phyloP scores from a whole-genome alignment of 1,284 basidiomycete species.

The Ceratorhiza oryzae-sativae region DNA sequence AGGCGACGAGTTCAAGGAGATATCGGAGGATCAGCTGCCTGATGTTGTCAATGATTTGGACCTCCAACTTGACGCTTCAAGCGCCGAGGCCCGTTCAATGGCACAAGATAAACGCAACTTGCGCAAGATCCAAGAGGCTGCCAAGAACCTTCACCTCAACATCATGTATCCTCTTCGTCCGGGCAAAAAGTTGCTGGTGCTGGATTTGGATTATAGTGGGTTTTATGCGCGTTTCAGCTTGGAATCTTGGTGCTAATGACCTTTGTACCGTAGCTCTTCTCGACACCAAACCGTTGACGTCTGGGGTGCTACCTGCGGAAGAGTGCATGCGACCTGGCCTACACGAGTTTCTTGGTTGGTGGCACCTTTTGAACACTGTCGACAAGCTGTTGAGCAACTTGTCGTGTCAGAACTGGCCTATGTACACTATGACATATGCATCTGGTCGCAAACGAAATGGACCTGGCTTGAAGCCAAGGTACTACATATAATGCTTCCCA shows the following conservation, averaged over 20 bases:
- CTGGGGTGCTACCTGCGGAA: conserved; percentile 74
- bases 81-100: conserved; percentile 64
- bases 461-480: conserved; percentile 89
- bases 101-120: conserved; percentile 77
- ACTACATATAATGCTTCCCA: neutral
- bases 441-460: conserved; percentile 64
- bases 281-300: conserved; percentile 81
- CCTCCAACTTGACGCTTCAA: conserved; percentile 71
- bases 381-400: neutral
- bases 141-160: conserved; percentile 67
- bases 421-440: conserved; percentile 83
- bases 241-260: neutral
- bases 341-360: conserved; percentile 72
- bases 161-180: conserved; percentile 77
- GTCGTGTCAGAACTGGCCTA: conserved; percentile 64
- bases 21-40: conserved; percentile 70
- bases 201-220: conserved; percentile 89
- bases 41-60: conserved; percentile 83
- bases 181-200: conserved; percentile 80
- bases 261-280: conserved; percentile 64
- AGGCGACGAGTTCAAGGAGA: conserved; percentile 83
- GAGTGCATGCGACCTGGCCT: conserved; percentile 84
- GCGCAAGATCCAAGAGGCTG: conserved; percentile 77
- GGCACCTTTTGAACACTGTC: conserved; percentile 44
- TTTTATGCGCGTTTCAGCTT: conserved; percentile 34